Evolutionary conservation across 208 protist species (phyloP).

Genomic region (Tetramitus jugosus): DNA sequence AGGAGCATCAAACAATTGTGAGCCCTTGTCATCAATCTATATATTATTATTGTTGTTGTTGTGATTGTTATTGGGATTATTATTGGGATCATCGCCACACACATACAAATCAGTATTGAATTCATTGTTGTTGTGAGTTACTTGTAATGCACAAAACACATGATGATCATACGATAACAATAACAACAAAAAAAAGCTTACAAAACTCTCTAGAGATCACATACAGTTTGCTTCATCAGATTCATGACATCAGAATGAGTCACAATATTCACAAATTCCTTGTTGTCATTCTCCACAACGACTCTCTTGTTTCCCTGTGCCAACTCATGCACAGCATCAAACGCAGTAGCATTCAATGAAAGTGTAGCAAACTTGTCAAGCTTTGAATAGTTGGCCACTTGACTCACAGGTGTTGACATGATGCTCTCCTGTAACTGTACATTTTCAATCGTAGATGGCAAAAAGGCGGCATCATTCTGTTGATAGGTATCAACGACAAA

Average conservation of each 20-base stretch:
- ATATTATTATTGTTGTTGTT: no score
- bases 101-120: no score
- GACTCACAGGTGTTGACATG: not conserved
- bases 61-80: no score
- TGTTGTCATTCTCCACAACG: not conserved
- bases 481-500: not conserved
- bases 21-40: not conserved
- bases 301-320: not conserved
- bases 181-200: no score
- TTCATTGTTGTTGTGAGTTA: no score
- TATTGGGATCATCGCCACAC: no score
- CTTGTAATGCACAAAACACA: no score
- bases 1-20: not conserved
- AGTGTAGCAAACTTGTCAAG: not conserved
- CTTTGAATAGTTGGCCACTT: not conserved
- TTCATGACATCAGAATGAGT: constrained; percentile 12
- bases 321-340: not conserved
- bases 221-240: not conserved
- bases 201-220: no score
- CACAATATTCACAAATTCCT: not conserved
- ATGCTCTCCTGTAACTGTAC: not conserved
- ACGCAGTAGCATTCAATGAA: not conserved
- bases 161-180: no score
- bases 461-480: not conserved
- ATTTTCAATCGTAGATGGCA: not conserved